These are phyloP conservation scores for Bacterosira constricta DNA, from an alignment of 108 stramenopile genomes.

Conservation along the genomic window DNA sequence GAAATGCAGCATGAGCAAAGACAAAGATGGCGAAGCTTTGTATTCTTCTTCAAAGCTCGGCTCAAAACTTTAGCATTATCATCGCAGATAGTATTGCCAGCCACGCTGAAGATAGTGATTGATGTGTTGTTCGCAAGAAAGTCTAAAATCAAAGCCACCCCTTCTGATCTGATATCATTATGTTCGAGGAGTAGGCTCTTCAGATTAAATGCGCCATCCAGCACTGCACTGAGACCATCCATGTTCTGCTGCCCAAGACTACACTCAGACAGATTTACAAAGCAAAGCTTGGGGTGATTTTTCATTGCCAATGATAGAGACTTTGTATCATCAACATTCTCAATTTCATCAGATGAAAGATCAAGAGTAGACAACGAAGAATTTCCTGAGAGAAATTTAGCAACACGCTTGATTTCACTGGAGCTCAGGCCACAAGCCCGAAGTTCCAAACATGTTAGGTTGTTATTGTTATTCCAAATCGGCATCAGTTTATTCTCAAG, in stretches of 20 bases:
- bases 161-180: not conserved
- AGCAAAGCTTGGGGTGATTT: not conserved
- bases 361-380: conserved; percentile 6
- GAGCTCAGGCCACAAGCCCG: not conserved
- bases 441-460: conserved; percentile 1
- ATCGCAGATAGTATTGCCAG: not conserved
- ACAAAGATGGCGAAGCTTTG: not conserved
- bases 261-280: conserved; percentile 9
- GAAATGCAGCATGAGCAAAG: not conserved
- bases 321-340: not conserved
- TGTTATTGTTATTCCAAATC: not conserved
- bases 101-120: conserved; percentile 8
- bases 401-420: not conserved
- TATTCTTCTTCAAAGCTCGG: conserved; percentile 7
- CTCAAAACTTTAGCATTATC: not conserved
- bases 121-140: conserved; percentile 4
- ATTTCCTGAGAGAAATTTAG: conserved; percentile 1
- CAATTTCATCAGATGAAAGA: conserved; percentile 15
- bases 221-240: not conserved
- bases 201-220: not conserved
- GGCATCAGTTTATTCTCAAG: conserved; percentile 1
- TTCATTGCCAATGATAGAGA: conserved; percentile 13
- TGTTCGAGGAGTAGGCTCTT: not conserved
- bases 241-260: conserved; percentile 7
- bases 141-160: not conserved